Evolutionary conservation across 169 alveolate species (phyloP), one percentile per base, ranked within the genome.

Genomic region (Eimeria acervulina): DNA sequence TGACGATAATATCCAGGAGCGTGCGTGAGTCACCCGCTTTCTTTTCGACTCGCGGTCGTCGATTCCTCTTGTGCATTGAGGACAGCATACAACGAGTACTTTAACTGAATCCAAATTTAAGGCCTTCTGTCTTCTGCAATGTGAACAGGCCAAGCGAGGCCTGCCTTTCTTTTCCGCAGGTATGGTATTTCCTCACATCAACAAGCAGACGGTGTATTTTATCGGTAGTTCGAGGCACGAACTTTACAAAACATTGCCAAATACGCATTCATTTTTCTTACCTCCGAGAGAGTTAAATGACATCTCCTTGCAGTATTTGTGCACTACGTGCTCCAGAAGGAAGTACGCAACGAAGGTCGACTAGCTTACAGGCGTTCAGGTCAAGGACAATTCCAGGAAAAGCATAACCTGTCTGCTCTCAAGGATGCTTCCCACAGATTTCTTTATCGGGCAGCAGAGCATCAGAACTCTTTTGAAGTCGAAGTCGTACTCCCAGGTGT

Each of bases 401-500:
- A 36, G 38, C 80, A 33, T 33, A 19, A 31, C 31, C 76, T 85
- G 26, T 85, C 55, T 19, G 42, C 81, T 19, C 76, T 61, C 21
- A 85, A 38, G 6, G 38, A 85, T 10, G 78, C 80, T 36, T 55
- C 93, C 21, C 93, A 61, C 21, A 28, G 76, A 70, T 90, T 90
- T 44, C 78, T 55, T 55, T 92, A 78, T 40, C 81, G 91, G 21
- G 83, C 95, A 31, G 84, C 83, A 70, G 92, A 74, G 85, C 72
- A 92, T 44, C 83, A 92, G 31, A 83, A 92, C 61, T n/a, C n/a
- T 17, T 92, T 78, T 42, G 95, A 92, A 80, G 95, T 83, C 26
- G 95, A 92, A 59, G 95, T 92, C 40, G 72, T 80, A 23, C 90
- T 92, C 8, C 80, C 91, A 31, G 95, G 95, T 92, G 51, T 40